Evolutionary conservation across 805 yeast species (phyloP), one percentile per base, ranked within the genome.

Genomic region (Metschnikowia rubicola): DNA sequence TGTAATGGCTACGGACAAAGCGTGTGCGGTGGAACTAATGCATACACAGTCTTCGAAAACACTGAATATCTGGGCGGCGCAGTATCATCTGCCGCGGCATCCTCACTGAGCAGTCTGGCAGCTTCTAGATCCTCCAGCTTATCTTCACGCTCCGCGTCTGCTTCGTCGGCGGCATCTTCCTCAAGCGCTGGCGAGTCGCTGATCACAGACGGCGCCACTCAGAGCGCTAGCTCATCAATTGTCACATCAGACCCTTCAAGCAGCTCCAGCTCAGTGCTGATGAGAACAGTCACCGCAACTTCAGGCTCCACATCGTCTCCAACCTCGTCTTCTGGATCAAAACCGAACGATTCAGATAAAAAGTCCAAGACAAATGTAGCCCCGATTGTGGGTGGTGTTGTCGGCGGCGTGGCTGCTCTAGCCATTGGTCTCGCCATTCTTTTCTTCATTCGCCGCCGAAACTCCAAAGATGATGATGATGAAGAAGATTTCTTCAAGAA

Each of bases 391-490:
- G 77, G 77, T 12, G 77, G 77, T 8, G 76, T 71, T 1, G 75
- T 71, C 3, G 77, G 77, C 12, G 77, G 76, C 10, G 46, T 71
- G 7, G 77, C 63, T 1, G 35, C 65, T 3, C 56, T 57, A 6
- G 44, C 66, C 3, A 51, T 69, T 17, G 61, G 54, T 1, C 56
- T 54, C 7, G 53, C 54, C 0, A 51, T 61, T 8, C 65, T 70
- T 53, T 68, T 69, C 53, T 55, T 69, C 39, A 34, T 71, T 17
- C 67, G 64, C 43, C 61, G 61, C 43, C 62, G 76, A 53, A 74
- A 73, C 44, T 68, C 77, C 17, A 77, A 78, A 58, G 85, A 80
- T 57, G 71, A 77, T 35, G 84, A 65, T 13, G 70, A 67, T 39
- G 74, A 70, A 36, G 74, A 70, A 48, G 74, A 68, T 66, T 50